Base-by-base conservation (phyloP, 2,329 filamentous ascomycete genomes). In the Metarhizium humberi region DNA sequence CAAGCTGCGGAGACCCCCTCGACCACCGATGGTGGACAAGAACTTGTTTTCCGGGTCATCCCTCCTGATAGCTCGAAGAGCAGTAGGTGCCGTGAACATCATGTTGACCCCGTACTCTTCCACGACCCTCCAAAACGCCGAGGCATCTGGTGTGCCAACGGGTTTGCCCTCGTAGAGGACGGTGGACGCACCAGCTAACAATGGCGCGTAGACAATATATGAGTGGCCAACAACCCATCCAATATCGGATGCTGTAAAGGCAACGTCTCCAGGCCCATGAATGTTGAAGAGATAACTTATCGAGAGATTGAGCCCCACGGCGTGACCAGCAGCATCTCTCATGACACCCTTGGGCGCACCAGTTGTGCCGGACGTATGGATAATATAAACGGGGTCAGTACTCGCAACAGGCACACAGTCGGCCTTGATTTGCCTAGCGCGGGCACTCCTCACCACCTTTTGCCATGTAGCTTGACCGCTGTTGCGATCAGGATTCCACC, bases 111-210 rank as follows among this genome's bases (percentile, higher is more conserved):
- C 86, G 75, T 96, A 87, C 63, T 95, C 88, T 60, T 91, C 86
- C 4, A 95, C 71, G 18, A 96, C 82, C 2, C 91, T 79, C 92
- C 92, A 97, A 67, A 96, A 94, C 0, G 87, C 87, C 6, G 89
- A 87, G 0, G 90, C 88, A 63, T 96, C 85, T 0, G 92, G 92
- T 0, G 91, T 96, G 4, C 91, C 91, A 13, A 96, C 78, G 0
- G 92, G 92, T 62, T 96, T 96, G n/a, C 92, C 92, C 72, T 96
- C 92, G 68, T 91, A 96, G 0, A 96, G 76, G 1, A 96, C 82
- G 0, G 90, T 95, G 1, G 91, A 86, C 2, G 92, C 91, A 5
- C 92, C 92, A 0, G 87, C 83, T 2, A 96, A 80, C 6, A 97
- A 80, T 13, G 92, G 92, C 4, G 84, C 92, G 66, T 96, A 96